Percentiles rank a stretch among this genome's conserved stretches.
Conservation (phyloP, 2,329 filamentous ascomycete genomes). For the Biscogniauxia marginata region DNA sequence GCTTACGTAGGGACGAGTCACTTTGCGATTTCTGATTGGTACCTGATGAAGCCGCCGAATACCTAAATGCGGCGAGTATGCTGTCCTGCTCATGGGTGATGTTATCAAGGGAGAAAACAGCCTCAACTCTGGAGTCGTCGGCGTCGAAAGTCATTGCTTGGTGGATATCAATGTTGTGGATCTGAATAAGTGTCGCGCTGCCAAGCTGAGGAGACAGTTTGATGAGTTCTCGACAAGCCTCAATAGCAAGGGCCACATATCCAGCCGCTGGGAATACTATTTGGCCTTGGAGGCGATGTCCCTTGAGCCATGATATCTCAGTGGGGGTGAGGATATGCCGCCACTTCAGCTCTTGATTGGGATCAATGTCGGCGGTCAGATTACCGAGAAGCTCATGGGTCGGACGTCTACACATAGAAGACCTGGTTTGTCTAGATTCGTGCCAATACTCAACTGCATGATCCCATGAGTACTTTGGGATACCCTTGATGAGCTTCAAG, state of each 20-base stretch:
- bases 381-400: constrained; percentile 15
- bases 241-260: constrained; percentile 21
- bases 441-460: constrained; percentile 1
- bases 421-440: too few relatives aligned
- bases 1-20: constrained; percentile 19
- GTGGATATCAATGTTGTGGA: constrained; percentile 21
- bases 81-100: constrained; percentile 8
- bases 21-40: constrained; percentile 11
- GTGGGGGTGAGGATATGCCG: constrained; percentile 15
- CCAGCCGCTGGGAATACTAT: constrained; percentile 22
- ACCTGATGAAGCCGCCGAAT: constrained; percentile 9
- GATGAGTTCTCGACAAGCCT: constrained; percentile 14
- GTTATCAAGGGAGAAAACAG: constrained; percentile 19
- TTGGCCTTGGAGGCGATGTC: constrained; percentile 23
- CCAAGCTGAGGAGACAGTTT: not conserved
- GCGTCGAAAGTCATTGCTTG: constrained; percentile 18
- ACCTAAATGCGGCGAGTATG: constrained; percentile 16
- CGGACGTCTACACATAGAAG: too few relatives aligned
- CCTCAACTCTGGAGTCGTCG: constrained; percentile 22
- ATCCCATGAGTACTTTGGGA: constrained; percentile 5
- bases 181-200: constrained; percentile 11
- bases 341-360: constrained; percentile 13
- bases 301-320: constrained; percentile 17
- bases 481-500: too few relatives aligned
- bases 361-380: not conserved